A percentile compares a stretch with the other conserved stretches of the same genome.
Evolutionary conservation across 495 filamentous ascomycete genomes (phyloP).

Genomic region (Cercophora scortea): DNA sequence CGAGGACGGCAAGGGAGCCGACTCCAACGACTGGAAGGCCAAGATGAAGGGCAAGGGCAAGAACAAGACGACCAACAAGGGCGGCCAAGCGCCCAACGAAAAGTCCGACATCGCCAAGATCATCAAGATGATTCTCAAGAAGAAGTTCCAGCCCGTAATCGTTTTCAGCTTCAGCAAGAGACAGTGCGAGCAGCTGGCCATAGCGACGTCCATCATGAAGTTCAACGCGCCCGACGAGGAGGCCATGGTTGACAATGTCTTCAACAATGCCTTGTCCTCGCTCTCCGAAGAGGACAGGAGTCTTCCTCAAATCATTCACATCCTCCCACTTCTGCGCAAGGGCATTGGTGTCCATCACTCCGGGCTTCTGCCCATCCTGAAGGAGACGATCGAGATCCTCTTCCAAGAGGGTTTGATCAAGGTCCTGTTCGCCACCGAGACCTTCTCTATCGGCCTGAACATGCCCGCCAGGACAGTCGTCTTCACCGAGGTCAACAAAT

Average conservation of each 20-base stretch:
- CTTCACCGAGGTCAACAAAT: constrained; percentile 93
- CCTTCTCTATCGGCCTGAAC: constrained; percentile 96
- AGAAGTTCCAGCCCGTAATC: constrained; percentile 93
- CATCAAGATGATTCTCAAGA: constrained; percentile 95
- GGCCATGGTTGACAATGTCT: constrained; percentile 88
- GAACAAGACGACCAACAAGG: constrained; percentile 84
- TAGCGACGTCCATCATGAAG: constrained; percentile 75
- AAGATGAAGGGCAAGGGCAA: constrained; percentile 80
- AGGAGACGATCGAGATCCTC: constrained; percentile 97
- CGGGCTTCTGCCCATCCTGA: constrained; percentile 88
- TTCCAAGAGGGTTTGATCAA: constrained; percentile 99
- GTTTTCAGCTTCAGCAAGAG: constrained; percentile 99
- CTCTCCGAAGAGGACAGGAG: constrained; percentile 84
- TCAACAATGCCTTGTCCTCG: constrained; percentile 79
- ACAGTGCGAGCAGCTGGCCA: constrained; percentile 79
- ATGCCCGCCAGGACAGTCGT: constrained; percentile 99
- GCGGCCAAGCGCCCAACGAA: constrained; percentile 55
- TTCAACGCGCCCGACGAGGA: constrained; percentile 98
- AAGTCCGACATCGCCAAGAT: constrained; percentile 91
- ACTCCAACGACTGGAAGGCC: constrained; percentile 67
- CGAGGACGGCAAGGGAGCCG: constrained; percentile 79
- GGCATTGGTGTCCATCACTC: constrained; percentile 98
- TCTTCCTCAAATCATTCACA: constrained; percentile 83
- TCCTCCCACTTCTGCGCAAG: constrained; percentile 79
- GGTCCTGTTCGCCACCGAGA: constrained; percentile 94